These are phyloP conservation scores for Hygrocybe punicea DNA, from an alignment of 768 basidiomycete genomes.

Conservation along the genomic window DNA sequence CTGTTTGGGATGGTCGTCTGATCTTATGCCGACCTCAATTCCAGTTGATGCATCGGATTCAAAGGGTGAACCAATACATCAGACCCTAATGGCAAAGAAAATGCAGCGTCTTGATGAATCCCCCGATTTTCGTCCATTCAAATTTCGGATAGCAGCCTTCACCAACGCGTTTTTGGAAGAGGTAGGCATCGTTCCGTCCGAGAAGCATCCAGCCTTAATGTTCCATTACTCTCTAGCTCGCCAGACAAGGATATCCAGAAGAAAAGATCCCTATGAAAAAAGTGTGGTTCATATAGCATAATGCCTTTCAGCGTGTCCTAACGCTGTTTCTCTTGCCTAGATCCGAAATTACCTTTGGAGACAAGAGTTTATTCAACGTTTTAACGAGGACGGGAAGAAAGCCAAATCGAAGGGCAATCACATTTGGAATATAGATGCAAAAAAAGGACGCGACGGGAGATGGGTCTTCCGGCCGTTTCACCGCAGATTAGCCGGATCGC, in stretches of 20 bases:
- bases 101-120: constrained; percentile 98
- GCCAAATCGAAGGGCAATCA: constrained; percentile 99
- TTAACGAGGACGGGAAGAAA: constrained; percentile 99
- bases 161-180: constrained; percentile 94
- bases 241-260: constrained; percentile 81
- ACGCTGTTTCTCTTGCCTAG: constrained; percentile 35
- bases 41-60: constrained; percentile 88
- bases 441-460: constrained; percentile 64
- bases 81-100: constrained; percentile 97
- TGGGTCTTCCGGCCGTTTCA: constrained; percentile 90
- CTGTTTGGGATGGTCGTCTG: constrained; percentile 12
- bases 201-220: neutral
- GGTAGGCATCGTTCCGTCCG: constrained; percentile 40
- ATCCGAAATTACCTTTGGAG: constrained; percentile 95
- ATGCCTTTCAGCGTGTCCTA: constrained; percentile 8
- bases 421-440: constrained; percentile 98
- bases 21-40: neutral
- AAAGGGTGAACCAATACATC: constrained; percentile 96
- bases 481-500: constrained; percentile 80
- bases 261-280: constrained; percentile 97
- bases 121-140: constrained; percentile 96
- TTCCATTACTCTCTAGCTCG: constrained; percentile 51
- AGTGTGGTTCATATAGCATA: constrained; percentile 43
- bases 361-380: constrained; percentile 89
- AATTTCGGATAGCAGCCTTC: constrained; percentile 98